Base-by-base conservation (phyloP, 2,329 filamentous ascomycete genomes). In the Epichloe scottii region DNA sequence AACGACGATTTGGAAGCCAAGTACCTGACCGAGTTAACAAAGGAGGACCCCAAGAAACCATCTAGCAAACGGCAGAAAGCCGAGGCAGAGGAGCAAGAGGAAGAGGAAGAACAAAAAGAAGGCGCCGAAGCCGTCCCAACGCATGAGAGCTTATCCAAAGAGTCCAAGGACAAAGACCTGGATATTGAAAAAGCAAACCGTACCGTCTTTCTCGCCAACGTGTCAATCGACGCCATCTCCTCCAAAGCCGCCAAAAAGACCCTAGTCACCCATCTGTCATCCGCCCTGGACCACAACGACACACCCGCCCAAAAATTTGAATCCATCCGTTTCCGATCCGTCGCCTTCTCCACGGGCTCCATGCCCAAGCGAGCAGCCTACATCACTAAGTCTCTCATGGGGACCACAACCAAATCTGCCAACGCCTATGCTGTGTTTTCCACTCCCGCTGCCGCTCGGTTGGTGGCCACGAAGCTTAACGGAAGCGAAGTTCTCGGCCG, bases 351-450 rank as follows among this genome's bases (percentile, higher is more conserved):
- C 5, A 81, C 81, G 30, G 78, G 75, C 37, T 74, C 82, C 15
- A 78, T 96, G 51, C 93, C 93, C 47, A 96, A 95, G 71, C 87
- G 91, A 55, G 93, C 91, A n/a, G 87, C 93, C 23, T 97, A 82
- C 66, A 93, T 91, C 55, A 94, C 88, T 60, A 89, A 90, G 65
- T 84, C 89, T 23, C 74, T 97, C 52, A 91, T 96, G 84, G 84
- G 87, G 54, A 81, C 88, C 19, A 98, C 94, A 1, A 93, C 91
- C 1, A 88, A 87, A 62, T 94, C 87, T 55, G 89, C 90, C 53
- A 96, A 98, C 64, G 93, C 93, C 45, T 98, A 98, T 64, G 88
- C 79, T 33, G 89, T 98, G 46, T 96, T 93, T 71, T 85, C 82
- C 42, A 88, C 86, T 2, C 68, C 79, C 1, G 72, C 79, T 8